Percentiles rank a stretch among this genome's conserved stretches.
Evolutionary conservation across 2,329 filamentous ascomycete species (phyloP).

Genomic region (Colletotrichum caudatum): DNA sequence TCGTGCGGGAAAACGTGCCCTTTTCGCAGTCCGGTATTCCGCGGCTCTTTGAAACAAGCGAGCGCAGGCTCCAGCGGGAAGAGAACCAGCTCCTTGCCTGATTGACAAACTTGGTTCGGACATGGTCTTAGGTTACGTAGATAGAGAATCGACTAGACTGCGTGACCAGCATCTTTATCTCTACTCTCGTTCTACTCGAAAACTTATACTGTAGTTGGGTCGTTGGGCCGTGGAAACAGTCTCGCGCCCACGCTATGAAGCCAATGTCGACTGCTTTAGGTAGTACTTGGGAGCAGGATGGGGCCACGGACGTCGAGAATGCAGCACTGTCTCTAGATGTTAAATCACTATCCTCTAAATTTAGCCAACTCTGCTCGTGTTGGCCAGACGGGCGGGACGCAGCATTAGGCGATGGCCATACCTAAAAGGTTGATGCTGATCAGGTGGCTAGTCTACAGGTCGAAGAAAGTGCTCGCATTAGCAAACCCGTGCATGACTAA

Average conservation of each 20-base stretch:
- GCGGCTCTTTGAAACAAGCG: conserved; percentile 51
- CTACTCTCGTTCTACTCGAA: not conserved
- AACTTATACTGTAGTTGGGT: no score
- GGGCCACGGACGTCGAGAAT: not conserved
- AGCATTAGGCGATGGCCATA: conserved; percentile 11
- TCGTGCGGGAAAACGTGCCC: conserved; percentile 49
- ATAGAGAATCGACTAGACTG: not conserved
- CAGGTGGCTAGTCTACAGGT: not conserved
- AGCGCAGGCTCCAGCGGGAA: conserved; percentile 45
- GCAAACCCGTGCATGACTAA: not conserved
- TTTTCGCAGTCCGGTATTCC: conserved; percentile 56
- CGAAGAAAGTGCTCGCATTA: not conserved
- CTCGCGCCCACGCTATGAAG: not conserved
- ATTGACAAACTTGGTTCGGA: not conserved
- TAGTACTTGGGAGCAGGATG: not conserved
- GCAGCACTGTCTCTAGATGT: conserved; percentile 24
- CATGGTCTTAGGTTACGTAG: not conserved
- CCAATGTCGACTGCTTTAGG: not conserved
- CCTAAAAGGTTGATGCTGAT: conserved; percentile 18
- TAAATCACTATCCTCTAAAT: conserved; percentile 25
- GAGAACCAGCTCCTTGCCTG: conserved; percentile 24
- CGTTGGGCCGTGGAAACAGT: not conserved
- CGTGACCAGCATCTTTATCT: not conserved
- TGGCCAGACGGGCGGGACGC: not conserved
- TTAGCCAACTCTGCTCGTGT: conserved; percentile 6